A percentile compares a stretch with the other conserved stretches of the same genome.
Evolutionary conservation across 352 stramenopile genomes (phyloP).

Genomic region (Pilasporangium apinafurcum): DNA sequence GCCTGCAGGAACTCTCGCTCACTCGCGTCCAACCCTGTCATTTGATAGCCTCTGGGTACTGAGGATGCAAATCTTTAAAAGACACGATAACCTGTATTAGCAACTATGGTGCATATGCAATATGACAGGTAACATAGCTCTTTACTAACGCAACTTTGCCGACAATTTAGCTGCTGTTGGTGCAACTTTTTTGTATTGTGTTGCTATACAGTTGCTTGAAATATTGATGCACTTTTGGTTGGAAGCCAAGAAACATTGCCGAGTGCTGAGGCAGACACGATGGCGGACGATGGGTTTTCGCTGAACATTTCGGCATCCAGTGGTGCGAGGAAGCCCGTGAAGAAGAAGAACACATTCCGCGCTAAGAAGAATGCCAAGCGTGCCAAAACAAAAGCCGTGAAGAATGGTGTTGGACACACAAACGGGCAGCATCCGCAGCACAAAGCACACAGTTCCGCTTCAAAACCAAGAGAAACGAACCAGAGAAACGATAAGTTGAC

Average conservation of each 20-base stretch:
- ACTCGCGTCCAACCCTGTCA: no score
- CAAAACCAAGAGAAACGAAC: conserved; percentile 4
- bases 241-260: not conserved
- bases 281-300: conserved; percentile 61
- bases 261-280: conserved; percentile 2
- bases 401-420: no score
- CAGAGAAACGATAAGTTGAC: no score
- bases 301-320: conserved; percentile 69
- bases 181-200: no score
- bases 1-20: conserved; percentile 54
- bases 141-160: no score
- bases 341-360: conserved; percentile 77
- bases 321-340: conserved; percentile 19
- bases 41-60: no score
- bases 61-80: conserved; percentile 1
- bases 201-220: conserved; percentile 4
- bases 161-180: no score
- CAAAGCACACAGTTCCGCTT: not conserved
- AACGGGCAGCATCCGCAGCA: conserved; percentile 2
- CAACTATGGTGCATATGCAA: no score
- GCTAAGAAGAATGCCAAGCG: conserved; percentile 60
- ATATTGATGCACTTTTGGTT: conserved; percentile 13
- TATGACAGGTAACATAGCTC: no score
- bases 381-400: conserved; percentile 13
- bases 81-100: not conserved